Evolutionary conservation across 139 green algal species (phyloP).

Genomic region (Tetradesmus lagerheimii): DNA sequence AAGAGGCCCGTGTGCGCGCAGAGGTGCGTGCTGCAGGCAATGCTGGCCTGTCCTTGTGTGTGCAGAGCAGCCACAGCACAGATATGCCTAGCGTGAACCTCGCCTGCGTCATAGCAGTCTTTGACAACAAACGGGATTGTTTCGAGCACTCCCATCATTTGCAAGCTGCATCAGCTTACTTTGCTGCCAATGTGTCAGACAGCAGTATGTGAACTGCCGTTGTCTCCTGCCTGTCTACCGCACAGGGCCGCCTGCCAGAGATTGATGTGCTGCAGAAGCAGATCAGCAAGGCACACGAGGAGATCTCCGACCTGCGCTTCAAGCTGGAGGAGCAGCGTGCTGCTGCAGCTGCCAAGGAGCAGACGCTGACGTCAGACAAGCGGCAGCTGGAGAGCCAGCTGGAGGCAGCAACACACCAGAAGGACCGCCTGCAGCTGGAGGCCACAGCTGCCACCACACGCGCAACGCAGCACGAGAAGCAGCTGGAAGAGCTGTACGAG

Average conservation of each 20-base stretch:
- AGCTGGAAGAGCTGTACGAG: slow-evolving; percentile 42
- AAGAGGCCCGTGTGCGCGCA: slow-evolving; percentile 48
- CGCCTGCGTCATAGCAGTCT: no score
- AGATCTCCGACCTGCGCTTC: slow-evolving; percentile 50
- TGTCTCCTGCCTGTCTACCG: neutral
- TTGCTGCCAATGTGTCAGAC: no score
- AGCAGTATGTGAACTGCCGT: neutral
- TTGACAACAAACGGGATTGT: no score
- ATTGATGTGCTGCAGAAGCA: slow-evolving; percentile 68
- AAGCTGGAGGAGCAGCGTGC: slow-evolving; percentile 34
- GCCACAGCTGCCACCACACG: slow-evolving; percentile 15
- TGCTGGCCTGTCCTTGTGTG: neutral
- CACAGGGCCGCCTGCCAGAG: slow-evolving; percentile 68
- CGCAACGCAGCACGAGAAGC: slow-evolving; percentile 44
- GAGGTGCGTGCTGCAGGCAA: slow-evolving; percentile 29
- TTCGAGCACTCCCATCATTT: no score
- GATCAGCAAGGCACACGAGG: slow-evolving; percentile 54
- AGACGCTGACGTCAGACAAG: slow-evolving; percentile 12
- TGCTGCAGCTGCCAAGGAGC: slow-evolving; percentile 20
- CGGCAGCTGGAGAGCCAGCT: slow-evolving; percentile 38
- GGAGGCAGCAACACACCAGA: neutral
- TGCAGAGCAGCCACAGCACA: neutral
- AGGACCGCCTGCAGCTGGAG: slow-evolving; percentile 34
- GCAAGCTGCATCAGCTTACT: no score
- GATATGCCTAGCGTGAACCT: no score